These are phyloP conservation scores for Lactifluus piperatus DNA, from an alignment of 768 basidiomycete species.

Conservation along the genomic window DNA sequence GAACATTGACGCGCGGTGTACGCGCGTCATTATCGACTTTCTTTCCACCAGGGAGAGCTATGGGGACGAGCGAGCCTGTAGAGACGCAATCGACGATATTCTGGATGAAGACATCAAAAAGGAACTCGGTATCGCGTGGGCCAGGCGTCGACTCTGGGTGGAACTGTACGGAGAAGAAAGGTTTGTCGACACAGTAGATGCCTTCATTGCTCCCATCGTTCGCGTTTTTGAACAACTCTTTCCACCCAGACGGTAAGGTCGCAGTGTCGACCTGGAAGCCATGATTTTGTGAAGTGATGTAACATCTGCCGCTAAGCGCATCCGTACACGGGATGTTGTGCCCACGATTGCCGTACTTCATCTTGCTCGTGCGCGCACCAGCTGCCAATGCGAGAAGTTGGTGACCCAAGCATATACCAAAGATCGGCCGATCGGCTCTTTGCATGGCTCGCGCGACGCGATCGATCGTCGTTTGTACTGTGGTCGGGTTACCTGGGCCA, in stretches of 20 bases:
- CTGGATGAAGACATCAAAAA: slow-evolving; percentile 95
- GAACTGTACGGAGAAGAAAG: slow-evolving; percentile 99
- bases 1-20: slow-evolving; percentile 65
- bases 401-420: slow-evolving; percentile 98
- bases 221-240: slow-evolving; percentile 90
- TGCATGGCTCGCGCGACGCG: slow-evolving; percentile 58
- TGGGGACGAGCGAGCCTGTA: slow-evolving; percentile 45
- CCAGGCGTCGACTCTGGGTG: slow-evolving; percentile 97
- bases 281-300: slow-evolving; percentile 99
- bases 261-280: slow-evolving; percentile 88
- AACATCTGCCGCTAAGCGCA: slow-evolving; percentile 88
- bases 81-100: slow-evolving; percentile 68
- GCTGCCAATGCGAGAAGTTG: slow-evolving; percentile 93
- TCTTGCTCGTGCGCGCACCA: slow-evolving; percentile 91
- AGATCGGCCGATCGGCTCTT: slow-evolving; percentile 77
- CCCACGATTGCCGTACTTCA: slow-evolving; percentile 99
- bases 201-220: slow-evolving; percentile 98
- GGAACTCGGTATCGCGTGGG: slow-evolving; percentile 95
- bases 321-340: slow-evolving; percentile 98
- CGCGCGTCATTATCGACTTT: slow-evolving; percentile 75
- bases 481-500: slow-evolving; percentile 94
- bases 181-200: slow-evolving; percentile 85
- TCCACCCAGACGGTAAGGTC: slow-evolving; percentile 79
- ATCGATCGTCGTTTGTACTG: slow-evolving; percentile 64
- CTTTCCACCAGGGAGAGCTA: slow-evolving; percentile 68